Conservation (phyloP, 2,329 filamentous ascomycete species). For the Akanthomyces lecanii region DNA sequence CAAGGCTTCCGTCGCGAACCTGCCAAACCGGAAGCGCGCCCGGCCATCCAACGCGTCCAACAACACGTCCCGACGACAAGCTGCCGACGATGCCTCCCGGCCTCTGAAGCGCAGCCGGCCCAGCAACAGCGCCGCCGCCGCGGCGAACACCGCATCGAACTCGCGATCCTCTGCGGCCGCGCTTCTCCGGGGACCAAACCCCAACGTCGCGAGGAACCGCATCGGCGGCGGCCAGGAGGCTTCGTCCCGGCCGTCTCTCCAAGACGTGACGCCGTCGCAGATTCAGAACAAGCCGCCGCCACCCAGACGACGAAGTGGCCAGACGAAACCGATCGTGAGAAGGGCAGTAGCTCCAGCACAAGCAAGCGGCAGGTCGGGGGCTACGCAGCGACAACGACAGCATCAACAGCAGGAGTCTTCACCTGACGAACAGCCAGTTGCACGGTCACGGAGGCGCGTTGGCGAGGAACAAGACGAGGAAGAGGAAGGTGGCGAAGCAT, state of each 20-base stretch:
- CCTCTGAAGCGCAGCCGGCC: conserved; percentile 19
- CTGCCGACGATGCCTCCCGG: conserved; percentile 21
- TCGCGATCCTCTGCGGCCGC: background rate
- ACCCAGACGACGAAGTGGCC: background rate
- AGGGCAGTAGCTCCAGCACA: conserved; percentile 23
- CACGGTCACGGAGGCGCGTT: conserved; percentile 2
- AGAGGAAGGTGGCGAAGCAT: conserved; percentile 12
- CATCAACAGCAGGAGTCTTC: conserved; percentile 19
- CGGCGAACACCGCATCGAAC: background rate
- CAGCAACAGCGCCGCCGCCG: conserved; percentile 6
- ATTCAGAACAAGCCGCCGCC: conserved; percentile 14
- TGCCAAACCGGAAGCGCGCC: conserved; percentile 41
- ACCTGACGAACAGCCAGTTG: conserved; percentile 13
- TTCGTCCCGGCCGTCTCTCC: conserved; percentile 2
- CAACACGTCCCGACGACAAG: conserved; percentile 24
- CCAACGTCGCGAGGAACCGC: conserved; percentile 9
- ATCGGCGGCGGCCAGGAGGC: conserved; percentile 4
- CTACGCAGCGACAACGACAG: conserved; percentile 7
- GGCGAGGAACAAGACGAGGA: background rate
- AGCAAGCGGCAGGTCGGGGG: background rate
- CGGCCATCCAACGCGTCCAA: conserved; percentile 40
- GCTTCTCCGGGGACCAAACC: conserved; percentile 14
- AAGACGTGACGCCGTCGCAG: conserved; percentile 10
- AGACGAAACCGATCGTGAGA: background rate
- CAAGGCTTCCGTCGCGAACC: conserved; percentile 26